Evolutionary conservation across 2,329 filamentous ascomycete species (phyloP).

Genomic region (Leptographium lundbergii): DNA sequence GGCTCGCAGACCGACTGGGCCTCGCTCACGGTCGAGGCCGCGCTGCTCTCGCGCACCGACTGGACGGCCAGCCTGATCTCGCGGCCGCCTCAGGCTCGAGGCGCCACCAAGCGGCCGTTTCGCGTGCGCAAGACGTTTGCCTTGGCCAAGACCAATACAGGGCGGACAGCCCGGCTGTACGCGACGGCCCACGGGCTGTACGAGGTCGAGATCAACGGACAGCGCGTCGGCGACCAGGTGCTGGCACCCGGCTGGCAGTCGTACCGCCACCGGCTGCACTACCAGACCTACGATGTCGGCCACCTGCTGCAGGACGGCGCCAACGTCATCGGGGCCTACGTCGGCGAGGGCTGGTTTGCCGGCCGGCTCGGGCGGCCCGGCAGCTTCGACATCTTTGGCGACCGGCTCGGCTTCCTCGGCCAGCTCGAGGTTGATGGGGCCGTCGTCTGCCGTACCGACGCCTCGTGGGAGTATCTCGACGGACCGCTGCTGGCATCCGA

Average conservation of each 20-base stretch:
- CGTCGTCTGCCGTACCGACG: not conserved
- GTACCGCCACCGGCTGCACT: constrained; percentile 27
- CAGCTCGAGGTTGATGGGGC: constrained; percentile 21
- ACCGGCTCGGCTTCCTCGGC: constrained; percentile 24
- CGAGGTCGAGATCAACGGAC: constrained; percentile 22
- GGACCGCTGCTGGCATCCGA: constrained; percentile 24
- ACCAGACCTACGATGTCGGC: constrained; percentile 29
- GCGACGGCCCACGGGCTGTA: constrained; percentile 22
- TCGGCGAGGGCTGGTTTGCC: constrained; percentile 32
- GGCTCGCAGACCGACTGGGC: constrained; percentile 2
- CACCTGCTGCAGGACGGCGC: constrained; percentile 16
- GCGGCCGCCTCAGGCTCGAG: not conserved
- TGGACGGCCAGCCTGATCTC: constrained; percentile 7
- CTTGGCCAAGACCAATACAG: not conserved
- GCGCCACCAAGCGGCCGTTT: constrained; percentile 5
- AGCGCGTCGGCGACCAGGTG: constrained; percentile 15
- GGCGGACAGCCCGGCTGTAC: constrained; percentile 16
- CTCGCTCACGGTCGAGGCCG: constrained; percentile 8
- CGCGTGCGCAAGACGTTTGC: constrained; percentile 13
- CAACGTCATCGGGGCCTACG: constrained; percentile 21
- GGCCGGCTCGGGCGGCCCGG: constrained; percentile 18
- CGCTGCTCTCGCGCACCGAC: constrained; percentile 8
- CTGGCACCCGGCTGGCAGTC: constrained; percentile 28
- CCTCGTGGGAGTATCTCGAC: constrained; percentile 13
- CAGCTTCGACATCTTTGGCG: constrained; percentile 24